Base-by-base conservation (phyloP, 2,329 filamentous ascomycete species). In the Ophidiomyces ophidiicola region DNA sequence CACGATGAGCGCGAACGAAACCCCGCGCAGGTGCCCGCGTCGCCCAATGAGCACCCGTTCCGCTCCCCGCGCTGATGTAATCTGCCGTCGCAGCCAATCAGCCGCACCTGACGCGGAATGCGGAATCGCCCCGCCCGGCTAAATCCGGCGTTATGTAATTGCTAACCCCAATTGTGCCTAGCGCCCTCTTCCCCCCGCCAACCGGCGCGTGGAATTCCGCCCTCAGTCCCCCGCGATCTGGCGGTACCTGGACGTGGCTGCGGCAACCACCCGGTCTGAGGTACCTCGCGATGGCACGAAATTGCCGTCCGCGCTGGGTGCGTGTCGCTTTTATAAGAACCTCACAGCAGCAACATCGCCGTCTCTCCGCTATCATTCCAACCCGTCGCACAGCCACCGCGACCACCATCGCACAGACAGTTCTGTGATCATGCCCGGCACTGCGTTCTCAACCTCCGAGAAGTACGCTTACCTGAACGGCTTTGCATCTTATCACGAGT, bases 391-490 rank as follows among this genome's bases (percentile, higher is more conserved):
- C n/a, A n/a, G n/a, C n/a, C n/a, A n/a, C n/a, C n/a, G n/a, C n/a
- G n/a, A n/a, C n/a, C n/a, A n/a, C n/a, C n/a, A n/a, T n/a, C n/a
- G n/a, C n/a, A n/a, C n/a, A 15, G 6, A 32, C 14, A 24, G 26
- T 11, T 6, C 15, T 28, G 41, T 39, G 48, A 57, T 40, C 29
- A 82, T 82, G 78, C 77, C 78, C 48, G 68, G 71, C 53, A 79
- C 76, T 21, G 60, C 71, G 11, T 81, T 82, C 63, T 66, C 59
- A 33, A 68, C 71, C 43, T 66, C 70, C 26, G 78, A 82, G 56
- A 78, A 74, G 48, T 90, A 90, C 66, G 68, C 66, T 43, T 90
- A 90, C 60, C 78, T 78, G 53, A 82, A 77, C 65, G 83, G 83
- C 58, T 87, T 90, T 66, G 72, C 73, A 58, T 76, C 70, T 33